A percentile compares a stretch with the other conserved stretches of the same genome.
Conservation (phyloP, 2,329 filamentous ascomycete genomes). For the Botrytis byssoidea region DNA sequence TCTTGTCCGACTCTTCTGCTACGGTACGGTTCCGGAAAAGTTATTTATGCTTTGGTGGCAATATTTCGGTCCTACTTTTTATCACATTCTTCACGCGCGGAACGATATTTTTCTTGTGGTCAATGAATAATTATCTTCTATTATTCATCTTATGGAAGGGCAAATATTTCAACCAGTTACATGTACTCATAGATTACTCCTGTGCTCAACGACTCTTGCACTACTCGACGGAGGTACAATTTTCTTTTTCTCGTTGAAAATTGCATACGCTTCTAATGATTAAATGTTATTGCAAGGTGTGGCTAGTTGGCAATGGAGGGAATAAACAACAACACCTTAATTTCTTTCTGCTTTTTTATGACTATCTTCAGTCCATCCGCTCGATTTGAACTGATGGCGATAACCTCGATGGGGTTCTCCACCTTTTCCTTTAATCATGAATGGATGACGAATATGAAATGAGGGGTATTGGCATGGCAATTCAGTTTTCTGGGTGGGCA, state of each 20-base stretch:
- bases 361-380: background rate
- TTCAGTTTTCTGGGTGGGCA: slow-evolving; percentile 4
- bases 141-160: slow-evolving; percentile 25
- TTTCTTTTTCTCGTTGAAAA: slow-evolving; percentile 3
- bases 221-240: slow-evolving; percentile 12
- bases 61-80: slow-evolving; percentile 29
- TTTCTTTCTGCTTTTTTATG: slow-evolving; percentile 15
- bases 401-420: background rate
- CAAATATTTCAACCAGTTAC: slow-evolving; percentile 27
- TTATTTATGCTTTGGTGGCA: slow-evolving; percentile 35
- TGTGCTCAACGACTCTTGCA: slow-evolving; percentile 22
- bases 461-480: slow-evolving; percentile 15
- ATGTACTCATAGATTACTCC: slow-evolving; percentile 37
- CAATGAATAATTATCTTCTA: slow-evolving; percentile 28
- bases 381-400: slow-evolving; percentile 1
- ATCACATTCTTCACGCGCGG: slow-evolving; percentile 24
- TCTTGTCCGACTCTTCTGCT: slow-evolving; percentile 36
- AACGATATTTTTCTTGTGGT: slow-evolving; percentile 21
- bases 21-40: slow-evolving; percentile 37
- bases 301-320: slow-evolving; percentile 12
- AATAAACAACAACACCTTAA: background rate
- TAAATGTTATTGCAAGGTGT: slow-evolving; percentile 19
- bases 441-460: slow-evolving; percentile 14
- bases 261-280: background rate
- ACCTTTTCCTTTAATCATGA: background rate